Evolutionary conservation across 1,284 basidiomycete genomes (phyloP).

Genomic region (Fomitopsis pinicola): DNA sequence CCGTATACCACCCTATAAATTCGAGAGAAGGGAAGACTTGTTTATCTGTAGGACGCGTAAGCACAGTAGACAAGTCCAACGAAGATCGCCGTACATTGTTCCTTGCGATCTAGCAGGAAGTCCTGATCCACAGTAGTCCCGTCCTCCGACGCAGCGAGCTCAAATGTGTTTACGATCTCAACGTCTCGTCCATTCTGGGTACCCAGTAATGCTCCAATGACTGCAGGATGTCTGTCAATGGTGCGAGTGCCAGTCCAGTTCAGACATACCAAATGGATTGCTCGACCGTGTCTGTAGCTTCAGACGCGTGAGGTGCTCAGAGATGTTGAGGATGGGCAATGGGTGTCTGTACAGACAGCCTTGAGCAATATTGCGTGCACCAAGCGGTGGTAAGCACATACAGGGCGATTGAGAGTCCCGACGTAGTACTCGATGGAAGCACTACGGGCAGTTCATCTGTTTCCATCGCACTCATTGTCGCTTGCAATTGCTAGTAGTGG

Average conservation of each 20-base stretch:
- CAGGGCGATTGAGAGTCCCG: slow-evolving; percentile 69
- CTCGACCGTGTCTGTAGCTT: slow-evolving; percentile 65
- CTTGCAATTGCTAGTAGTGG: neutral
- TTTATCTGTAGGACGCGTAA: slow-evolving; percentile 61
- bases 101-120: slow-evolving; percentile 79
- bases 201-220: slow-evolving; percentile 91
- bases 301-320: slow-evolving; percentile 88
- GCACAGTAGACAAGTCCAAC: neutral
- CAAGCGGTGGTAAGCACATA: slow-evolving; percentile 29
- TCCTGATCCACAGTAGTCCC: slow-evolving; percentile 67
- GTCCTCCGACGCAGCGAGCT: slow-evolving; percentile 65
- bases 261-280: slow-evolving; percentile 59
- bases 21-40: slow-evolving; percentile 97
- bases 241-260: neutral
- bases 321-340: slow-evolving; percentile 93
- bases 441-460: slow-evolving; percentile 72
- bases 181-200: slow-evolving; percentile 92
- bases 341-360: slow-evolving; percentile 66
- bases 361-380: slow-evolving; percentile 6
- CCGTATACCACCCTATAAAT: slow-evolving; percentile 96
- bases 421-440: slow-evolving; percentile 60
- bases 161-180: slow-evolving; percentile 96
- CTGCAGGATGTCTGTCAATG: slow-evolving; percentile 35
- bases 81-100: slow-evolving; percentile 70
- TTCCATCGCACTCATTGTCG: slow-evolving; percentile 65